A percentile compares a stretch with the other conserved stretches of the same genome.
These are phyloP conservation scores for Lolium multiflorum DNA, from an alignment of 176 grass and related monocot genomes.

Conservation along the genomic window DNA sequence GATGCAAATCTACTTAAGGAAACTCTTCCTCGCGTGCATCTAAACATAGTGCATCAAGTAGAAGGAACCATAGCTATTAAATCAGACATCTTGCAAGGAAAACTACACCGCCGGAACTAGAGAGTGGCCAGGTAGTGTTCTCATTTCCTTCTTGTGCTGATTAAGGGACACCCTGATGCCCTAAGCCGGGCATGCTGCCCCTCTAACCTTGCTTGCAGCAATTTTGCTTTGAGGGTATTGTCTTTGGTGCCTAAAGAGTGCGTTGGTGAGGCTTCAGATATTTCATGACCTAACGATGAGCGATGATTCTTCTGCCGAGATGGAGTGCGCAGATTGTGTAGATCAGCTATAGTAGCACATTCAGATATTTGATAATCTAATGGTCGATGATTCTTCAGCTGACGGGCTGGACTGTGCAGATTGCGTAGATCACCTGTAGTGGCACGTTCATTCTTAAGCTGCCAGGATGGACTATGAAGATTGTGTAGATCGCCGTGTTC, in stretches of 20 bases:
- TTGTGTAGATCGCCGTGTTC: constrained; percentile 38
- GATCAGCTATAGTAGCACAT: constrained; percentile 28
- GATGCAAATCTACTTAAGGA: no score
- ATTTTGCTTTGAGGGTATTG: constrained; percentile 81
- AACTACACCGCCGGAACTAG: background rate
- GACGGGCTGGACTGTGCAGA: background rate
- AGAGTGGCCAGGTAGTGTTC: background rate
- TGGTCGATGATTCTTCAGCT: background rate
- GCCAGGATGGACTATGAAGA: background rate
- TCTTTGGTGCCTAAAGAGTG: constrained; percentile 38
- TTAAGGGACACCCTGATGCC: constrained; percentile 46
- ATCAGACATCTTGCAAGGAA: constrained; percentile 30
- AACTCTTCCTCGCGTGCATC: background rate
- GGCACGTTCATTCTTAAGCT: constrained; percentile 10
- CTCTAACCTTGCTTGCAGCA: constrained; percentile 93
- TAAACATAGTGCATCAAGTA: background rate
- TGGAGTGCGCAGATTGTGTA: constrained; percentile 36
- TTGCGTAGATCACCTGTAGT: constrained; percentile 32
- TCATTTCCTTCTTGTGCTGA: constrained; percentile 54
- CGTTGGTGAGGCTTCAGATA: constrained; percentile 55
- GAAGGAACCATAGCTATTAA: background rate
- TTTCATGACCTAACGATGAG: constrained; percentile 32
- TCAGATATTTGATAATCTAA: constrained; percentile 9
- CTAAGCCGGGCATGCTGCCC: constrained; percentile 78
- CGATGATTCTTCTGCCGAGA: constrained; percentile 36